A percentile compares a stretch with the other conserved stretches of the same genome.
Evolutionary conservation across 2,329 filamentous ascomycete species (phyloP).

Genomic region (Botryosphaeria dothidea): DNA sequence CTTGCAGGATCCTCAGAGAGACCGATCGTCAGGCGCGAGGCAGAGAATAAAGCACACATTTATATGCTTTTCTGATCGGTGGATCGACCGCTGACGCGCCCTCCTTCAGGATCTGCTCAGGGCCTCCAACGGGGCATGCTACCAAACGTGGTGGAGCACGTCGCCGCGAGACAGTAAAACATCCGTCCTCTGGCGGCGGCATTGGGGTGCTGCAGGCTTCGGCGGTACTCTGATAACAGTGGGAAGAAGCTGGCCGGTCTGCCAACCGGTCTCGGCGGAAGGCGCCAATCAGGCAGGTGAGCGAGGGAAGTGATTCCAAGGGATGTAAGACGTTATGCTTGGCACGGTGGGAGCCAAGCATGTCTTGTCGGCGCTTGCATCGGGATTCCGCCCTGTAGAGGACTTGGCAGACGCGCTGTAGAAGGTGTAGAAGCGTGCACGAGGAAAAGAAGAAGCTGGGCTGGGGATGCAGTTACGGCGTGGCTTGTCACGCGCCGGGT

Average conservation of each 20-base stretch:
- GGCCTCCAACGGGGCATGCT: neutral
- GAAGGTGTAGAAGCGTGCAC: neutral
- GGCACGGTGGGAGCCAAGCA: neutral
- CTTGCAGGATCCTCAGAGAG: neutral
- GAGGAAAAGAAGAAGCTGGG: neutral
- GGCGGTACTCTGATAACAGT: neutral
- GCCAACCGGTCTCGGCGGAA: neutral
- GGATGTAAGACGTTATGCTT: neutral
- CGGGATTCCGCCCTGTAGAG: neutral
- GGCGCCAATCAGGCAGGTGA: conserved; percentile 1
- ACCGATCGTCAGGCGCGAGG: neutral
- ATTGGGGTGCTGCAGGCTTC: neutral
- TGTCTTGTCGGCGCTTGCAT: neutral
- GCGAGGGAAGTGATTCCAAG: neutral
- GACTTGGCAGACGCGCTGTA: neutral
- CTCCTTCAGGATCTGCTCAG: neutral
- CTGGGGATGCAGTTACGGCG: neutral
- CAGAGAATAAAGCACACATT: neutral
- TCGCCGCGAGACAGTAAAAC: neutral
- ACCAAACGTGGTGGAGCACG: neutral
- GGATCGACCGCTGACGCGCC: neutral
- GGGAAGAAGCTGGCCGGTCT: neutral
- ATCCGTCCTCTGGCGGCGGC: neutral
- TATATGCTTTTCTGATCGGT: neutral
- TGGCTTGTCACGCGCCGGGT: conserved; percentile 6